Conservation (phyloP, 176 grass and related monocot species). For the Luzula sylvatica region DNA sequence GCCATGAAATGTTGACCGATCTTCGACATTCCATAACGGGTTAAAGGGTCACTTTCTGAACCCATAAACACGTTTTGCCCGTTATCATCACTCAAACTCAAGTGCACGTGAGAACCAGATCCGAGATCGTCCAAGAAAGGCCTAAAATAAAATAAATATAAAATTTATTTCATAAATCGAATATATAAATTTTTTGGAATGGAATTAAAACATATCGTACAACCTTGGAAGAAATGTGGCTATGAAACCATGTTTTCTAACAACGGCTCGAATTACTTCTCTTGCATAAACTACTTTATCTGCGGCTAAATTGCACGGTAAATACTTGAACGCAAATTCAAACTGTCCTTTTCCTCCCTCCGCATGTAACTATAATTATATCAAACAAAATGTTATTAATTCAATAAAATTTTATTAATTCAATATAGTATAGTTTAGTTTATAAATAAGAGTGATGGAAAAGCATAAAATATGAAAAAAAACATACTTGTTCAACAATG, state of each 20-base stretch:
- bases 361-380: slow-evolving; percentile 61
- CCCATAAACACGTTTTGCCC: slow-evolving; percentile 83
- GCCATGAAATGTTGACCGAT: slow-evolving; percentile 66
- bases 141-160: slow-evolving; percentile 27
- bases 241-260: slow-evolving; percentile 64
- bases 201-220: neutral
- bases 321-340: slow-evolving; percentile 79
- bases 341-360: slow-evolving; percentile 90
- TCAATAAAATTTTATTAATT: too few relatives aligned
- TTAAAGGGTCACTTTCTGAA: slow-evolving; percentile 37
- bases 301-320: slow-evolving; percentile 69
- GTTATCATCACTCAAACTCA: slow-evolving; percentile 73
- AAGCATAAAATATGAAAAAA: neutral
- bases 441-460: too few relatives aligned
- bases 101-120: slow-evolving; percentile 91
- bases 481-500: slow-evolving; percentile 67
- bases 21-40: slow-evolving; percentile 75
- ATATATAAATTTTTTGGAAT: too few relatives aligned
- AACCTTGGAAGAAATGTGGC: slow-evolving; percentile 90
- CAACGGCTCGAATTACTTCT: slow-evolving; percentile 80
- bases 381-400: neutral
- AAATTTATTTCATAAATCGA: too few relatives aligned
- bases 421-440: too few relatives aligned
- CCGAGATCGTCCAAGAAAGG: slow-evolving; percentile 76
- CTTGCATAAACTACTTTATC: slow-evolving; percentile 87